phyloP scores from a whole-genome alignment of 129 eudicot species.

The Chrysanthemum seticuspe region DNA sequence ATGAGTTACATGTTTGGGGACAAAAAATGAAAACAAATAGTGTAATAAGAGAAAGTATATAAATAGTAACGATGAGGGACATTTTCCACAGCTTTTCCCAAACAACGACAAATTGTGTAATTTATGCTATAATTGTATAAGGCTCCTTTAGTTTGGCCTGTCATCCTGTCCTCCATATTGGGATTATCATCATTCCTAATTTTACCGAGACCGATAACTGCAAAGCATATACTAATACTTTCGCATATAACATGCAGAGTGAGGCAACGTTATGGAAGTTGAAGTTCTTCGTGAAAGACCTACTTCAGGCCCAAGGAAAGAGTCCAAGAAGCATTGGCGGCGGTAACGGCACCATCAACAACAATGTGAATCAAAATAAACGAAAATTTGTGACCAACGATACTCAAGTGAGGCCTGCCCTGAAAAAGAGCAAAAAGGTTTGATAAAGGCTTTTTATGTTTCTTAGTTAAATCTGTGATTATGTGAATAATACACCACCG shows the following conservation, averaged over 20 bases:
- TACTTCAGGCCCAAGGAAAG: conserved; percentile 48
- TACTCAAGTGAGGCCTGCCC: conserved; percentile 47
- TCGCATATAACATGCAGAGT: conserved; percentile 41
- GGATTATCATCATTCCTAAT: too few relatives aligned
- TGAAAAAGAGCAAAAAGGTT: conserved; percentile 56
- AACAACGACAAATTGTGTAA: too few relatives aligned
- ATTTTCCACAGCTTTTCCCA: too few relatives aligned
- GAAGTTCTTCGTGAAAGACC: conserved; percentile 67
- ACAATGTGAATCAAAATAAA: conserved; percentile 39
- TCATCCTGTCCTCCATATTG: too few relatives aligned
- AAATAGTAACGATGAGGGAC: too few relatives aligned
- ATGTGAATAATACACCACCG: conserved; percentile 33
- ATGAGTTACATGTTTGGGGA: too few relatives aligned
- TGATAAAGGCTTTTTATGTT: conserved; percentile 10
- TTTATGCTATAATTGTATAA: too few relatives aligned
- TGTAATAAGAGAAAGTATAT: too few relatives aligned
- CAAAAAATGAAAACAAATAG: too few relatives aligned
- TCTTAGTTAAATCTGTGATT: conserved; percentile 36
- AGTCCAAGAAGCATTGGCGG: conserved; percentile 41
- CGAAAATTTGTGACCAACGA: conserved; percentile 48
- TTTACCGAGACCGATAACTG: background rate
- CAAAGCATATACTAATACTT: background rate
- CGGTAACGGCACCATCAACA: conserved; percentile 28
- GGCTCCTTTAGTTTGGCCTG: too few relatives aligned
- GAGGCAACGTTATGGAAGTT: conserved; percentile 81